Base-by-base conservation (phyloP, 345 rosid species). In the Gossypium bickii region DNA sequence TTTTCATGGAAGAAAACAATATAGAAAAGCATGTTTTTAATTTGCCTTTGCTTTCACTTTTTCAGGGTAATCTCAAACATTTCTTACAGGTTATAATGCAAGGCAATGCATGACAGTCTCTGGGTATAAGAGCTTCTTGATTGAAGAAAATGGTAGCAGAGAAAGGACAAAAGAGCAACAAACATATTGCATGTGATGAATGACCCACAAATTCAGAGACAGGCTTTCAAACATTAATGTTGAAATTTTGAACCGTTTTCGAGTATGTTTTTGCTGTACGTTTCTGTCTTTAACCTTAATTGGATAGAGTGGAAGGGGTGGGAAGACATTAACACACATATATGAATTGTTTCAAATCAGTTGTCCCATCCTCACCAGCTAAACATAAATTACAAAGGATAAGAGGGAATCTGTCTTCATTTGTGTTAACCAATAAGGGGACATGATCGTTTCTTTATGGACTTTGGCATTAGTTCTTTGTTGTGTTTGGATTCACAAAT, bases 141-240 rank as follows among this genome's bases (percentile, higher is more conserved):
- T 17, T 53, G 22, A 53, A 17, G 57, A 53, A 17, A 53, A 16
- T 53, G 57, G 9, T 53, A 4, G 17, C 18, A 16, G 57, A 53
- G 44, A 29, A 44, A 2, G 11, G 70, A 44, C 29, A 65, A 44
- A 64, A 10, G 12, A 17, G 4, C 24, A 15, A 13, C 4, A 68
- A 24, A 16, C 61, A 41, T 56, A 48, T 53, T 71, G 65, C 74
- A 71, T 71, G 74, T 71, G 66, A 71, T 17, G 65, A 18, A 41
- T 71, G 74, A 57, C 64, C 74, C 74, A 71, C 74, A 22, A 71
- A 57, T 63, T 57, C 74, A 71, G 74, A 51, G 1, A 56, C 56
- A 16, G n/a, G 56, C 20, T 15, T 34, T 34, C 41, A 34, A 25
- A 47, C 51, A 2, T n/a, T 27, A 34, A 4, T 34, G 43, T 25